Base-by-base conservation (phyloP, 495 filamentous ascomycete species). In the Glutinoglossum americanum region DNA sequence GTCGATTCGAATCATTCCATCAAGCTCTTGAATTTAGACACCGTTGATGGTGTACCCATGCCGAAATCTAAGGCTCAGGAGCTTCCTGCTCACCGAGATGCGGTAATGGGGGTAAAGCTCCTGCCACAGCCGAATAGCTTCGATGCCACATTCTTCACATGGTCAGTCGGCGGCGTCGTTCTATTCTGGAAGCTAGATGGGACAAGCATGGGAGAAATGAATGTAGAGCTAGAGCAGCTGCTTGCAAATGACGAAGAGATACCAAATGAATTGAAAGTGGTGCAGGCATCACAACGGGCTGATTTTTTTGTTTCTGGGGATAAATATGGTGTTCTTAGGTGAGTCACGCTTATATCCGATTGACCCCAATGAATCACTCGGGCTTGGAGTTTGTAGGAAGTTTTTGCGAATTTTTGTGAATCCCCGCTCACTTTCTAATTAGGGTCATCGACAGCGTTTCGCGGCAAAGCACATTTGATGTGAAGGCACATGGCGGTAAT, bases 131-230 rank as follows among this genome's bases (percentile, higher is more conserved):
- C 77, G 0, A 82, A 84, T 60, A 63, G 67, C 7, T 65, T 77
- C 0, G 69, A 75, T 10, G 82, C 86, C 1, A 76, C 81, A 28
- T 94, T 96, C 65, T 83, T 86, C 62, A 94, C 88, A 0, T 97
- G 87, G 85, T 86, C 89, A 10, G 76, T 75, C 51, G 78, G 77
- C 58, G 92, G 92, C 4, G 74, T 72, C 26, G 78, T 96, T 41
- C 76, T 84, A 35, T 80, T 92, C 63, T 98, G 93, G 92, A 73
- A 80, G 62, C 67, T 77, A 8, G 76, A 84, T 15, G 93, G 92
- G 41, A 73, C 74, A 47, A 80, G 82, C 58, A 77, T 72, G 53
- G 73, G 72, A 25, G 76, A 79, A n/a, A 73, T 84, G 56, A 66
- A 75, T 13, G 75, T 93, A 32, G 72, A 79, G 32, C 67, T 96